Percentiles rank a stretch among this genome's conserved stretches.
Conservation (phyloP, 2,329 filamentous ascomycete genomes). For the Didymella keratinophila region DNA sequence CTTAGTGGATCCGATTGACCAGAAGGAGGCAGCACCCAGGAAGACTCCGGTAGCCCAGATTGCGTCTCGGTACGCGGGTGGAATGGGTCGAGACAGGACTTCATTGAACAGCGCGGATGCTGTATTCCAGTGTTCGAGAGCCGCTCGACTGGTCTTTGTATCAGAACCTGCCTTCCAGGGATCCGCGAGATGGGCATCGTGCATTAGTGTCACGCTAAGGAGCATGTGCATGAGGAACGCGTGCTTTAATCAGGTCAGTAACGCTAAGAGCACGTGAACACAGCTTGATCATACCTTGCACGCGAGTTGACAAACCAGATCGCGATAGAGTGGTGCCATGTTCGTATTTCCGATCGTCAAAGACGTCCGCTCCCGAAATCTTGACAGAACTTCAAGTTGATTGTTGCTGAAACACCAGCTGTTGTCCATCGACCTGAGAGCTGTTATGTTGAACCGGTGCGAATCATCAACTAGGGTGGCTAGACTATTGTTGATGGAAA, state of each 20-base stretch:
- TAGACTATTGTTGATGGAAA: background rate
- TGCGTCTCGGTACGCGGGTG: constrained; percentile 55
- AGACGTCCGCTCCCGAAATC: constrained; percentile 56
- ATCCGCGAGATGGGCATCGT: constrained; percentile 57
- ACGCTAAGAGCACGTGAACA: background rate
- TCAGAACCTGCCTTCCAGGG: constrained; percentile 21
- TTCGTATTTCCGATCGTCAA: constrained; percentile 50
- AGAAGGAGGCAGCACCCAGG: constrained; percentile 57
- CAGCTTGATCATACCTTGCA: constrained; percentile 47
- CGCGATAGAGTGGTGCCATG: constrained; percentile 47
- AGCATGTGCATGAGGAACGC: constrained; percentile 64
- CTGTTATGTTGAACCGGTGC: background rate
- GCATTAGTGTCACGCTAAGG: constrained; percentile 61
- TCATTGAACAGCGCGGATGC: constrained; percentile 59
- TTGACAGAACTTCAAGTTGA: constrained; percentile 47
- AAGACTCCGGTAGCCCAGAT: constrained; percentile 58
- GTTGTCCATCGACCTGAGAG: background rate
- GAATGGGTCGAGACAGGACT: constrained; percentile 50
- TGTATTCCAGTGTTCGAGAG: constrained; percentile 57
- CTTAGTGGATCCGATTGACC: constrained; percentile 53
- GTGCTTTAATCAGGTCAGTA: constrained; percentile 45
- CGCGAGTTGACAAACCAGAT: constrained; percentile 51
- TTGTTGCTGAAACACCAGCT: constrained; percentile 29
- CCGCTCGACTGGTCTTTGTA: constrained; percentile 48
- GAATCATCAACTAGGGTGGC: constrained; percentile 2